A percentile compares a stretch with the other conserved stretches of the same genome.
Evolutionary conservation across 345 rosid species (phyloP).

Genomic region (Salix udensis): DNA sequence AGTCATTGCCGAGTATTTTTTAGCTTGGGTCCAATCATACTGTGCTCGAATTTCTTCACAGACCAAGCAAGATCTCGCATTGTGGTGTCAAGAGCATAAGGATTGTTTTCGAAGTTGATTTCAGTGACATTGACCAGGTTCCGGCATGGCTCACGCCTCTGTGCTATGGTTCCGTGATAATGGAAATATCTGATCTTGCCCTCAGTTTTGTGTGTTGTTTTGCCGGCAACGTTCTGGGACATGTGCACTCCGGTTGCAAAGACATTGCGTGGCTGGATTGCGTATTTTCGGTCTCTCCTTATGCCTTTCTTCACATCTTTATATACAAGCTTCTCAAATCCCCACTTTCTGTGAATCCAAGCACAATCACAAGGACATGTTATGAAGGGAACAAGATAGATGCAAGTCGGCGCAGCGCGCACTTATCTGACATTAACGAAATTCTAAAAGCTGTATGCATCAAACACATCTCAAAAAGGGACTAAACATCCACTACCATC

Average conservation of each 20-base stretch:
- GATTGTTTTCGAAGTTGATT: conserved; percentile 46
- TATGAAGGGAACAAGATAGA: background rate
- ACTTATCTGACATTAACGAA: background rate
- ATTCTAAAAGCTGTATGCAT: background rate
- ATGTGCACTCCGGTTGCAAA: conserved; percentile 81
- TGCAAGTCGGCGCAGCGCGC: background rate
- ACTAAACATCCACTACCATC: background rate
- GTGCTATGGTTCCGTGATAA: conserved; percentile 79
- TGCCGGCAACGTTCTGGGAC: conserved; percentile 77
- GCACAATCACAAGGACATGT: background rate
- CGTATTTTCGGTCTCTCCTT: conserved; percentile 78
- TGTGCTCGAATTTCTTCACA: conserved; percentile 69
- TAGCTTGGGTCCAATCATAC: conserved; percentile 57
- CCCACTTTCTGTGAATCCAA: conserved; percentile 66
- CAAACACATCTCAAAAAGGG: background rate
- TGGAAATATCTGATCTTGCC: conserved; percentile 66
- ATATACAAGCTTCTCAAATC: conserved; percentile 83
- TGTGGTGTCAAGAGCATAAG: conserved; percentile 67
- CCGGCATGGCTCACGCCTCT: conserved; percentile 71
- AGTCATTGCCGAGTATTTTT: conserved; percentile 64
- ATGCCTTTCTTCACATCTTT: conserved; percentile 68
- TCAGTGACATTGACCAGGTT: conserved; percentile 42
- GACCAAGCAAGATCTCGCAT: conserved; percentile 46
- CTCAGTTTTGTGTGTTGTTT: conserved; percentile 56
- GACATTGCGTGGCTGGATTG: conserved; percentile 67